Evolutionary conservation across 2,329 filamentous ascomycete species (phyloP), one percentile per base, ranked within the genome.

Genomic region (Lasiodiplodia sp.): DNA sequence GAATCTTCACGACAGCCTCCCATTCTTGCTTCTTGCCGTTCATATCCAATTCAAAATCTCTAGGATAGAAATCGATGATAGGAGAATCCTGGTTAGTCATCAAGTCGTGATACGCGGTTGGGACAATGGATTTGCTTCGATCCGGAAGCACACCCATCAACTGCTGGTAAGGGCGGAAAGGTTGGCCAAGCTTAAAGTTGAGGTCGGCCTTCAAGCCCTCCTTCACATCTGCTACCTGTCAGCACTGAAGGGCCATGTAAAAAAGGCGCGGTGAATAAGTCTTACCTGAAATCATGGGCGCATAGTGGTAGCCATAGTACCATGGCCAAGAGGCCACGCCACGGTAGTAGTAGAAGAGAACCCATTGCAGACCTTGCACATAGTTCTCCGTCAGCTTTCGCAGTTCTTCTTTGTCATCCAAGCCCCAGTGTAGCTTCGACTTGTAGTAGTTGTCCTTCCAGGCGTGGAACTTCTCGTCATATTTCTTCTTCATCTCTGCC

Each of bases 21-120:
- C 96, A 99, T 71, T 99, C 96, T 92, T 97, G 96, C 83, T 97
- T 99, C 84, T 99, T 99, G 69, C 96, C 96, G 74, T 99, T 98
- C 96, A 99, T 98, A 78, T 99, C 96, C 51, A 99, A 86, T 72
- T 96, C 93, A 75, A 99, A 99, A 75, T 99, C 96, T 74, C 95
- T 88, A 2, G 96, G 96, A 75, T 99, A 99, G 78, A 99, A 99
- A 78, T 99, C 96, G 75, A 97, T 92, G 78, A 99, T 99, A 2
- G 96, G 94, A 18, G 95, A 98, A 18, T 92, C 88, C 2, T 91
- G 86, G 67, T 92, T 92, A 1, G 93, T 97, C 96, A 99, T 99
- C 60, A 99, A 85, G 31, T 93, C 89, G 80, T 96, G 93, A 80
- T 97, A 98, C 4, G 94, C 89, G 44, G 82, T 81, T 1, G 96